Evolutionary conservation across 2,329 filamentous ascomycete species (phyloP).

Genomic region (Sclerotinia glacialis): DNA sequence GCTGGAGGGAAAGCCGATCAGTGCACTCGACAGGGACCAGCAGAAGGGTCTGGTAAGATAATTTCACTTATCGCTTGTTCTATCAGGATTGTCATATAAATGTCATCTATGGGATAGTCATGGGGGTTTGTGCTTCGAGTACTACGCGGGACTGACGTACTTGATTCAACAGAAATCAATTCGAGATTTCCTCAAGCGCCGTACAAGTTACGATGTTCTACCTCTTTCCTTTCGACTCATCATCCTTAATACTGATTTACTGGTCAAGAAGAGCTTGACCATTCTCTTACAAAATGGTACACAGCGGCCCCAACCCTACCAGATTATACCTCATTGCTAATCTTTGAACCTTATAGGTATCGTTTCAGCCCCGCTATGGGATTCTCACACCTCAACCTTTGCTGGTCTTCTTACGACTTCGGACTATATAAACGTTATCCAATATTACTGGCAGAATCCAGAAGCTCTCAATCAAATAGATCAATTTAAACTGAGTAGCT

Average conservation of each 20-base stretch:
- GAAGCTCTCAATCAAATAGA: slow-evolving; percentile 87
- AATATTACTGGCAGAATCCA: slow-evolving; percentile 98
- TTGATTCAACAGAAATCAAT: slow-evolving; percentile 67
- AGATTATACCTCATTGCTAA: slow-evolving; percentile 11
- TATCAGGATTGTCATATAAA: background rate
- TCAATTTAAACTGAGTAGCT: slow-evolving; percentile 86
- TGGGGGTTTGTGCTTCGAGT: slow-evolving; percentile 21
- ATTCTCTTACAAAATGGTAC: slow-evolving; percentile 94
- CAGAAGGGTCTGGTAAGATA: slow-evolving; percentile 70
- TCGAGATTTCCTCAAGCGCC: slow-evolving; percentile 91
- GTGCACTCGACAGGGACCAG: slow-evolving; percentile 71
- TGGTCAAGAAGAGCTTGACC: slow-evolving; percentile 95
- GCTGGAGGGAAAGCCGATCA: slow-evolving; percentile 59
- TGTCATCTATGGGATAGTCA: slow-evolving; percentile 16
- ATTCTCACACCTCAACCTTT: slow-evolving; percentile 88
- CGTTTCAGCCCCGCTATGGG: slow-evolving; percentile 95
- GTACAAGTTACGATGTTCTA: slow-evolving; percentile 96
- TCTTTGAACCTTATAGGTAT: slow-evolving; percentile 62
- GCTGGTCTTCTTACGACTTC: slow-evolving; percentile 92
- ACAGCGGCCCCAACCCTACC: background rate
- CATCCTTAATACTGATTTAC: slow-evolving; percentile 87
- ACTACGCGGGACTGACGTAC: slow-evolving; percentile 35
- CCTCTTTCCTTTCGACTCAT: slow-evolving; percentile 95
- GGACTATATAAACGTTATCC: slow-evolving; percentile 97
- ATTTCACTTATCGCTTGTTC: slow-evolving; percentile 21